Evolutionary conservation across 169 alveolate species (phyloP), one percentile per base, ranked within the genome.

Genomic region (Eimeria praecox): DNA sequence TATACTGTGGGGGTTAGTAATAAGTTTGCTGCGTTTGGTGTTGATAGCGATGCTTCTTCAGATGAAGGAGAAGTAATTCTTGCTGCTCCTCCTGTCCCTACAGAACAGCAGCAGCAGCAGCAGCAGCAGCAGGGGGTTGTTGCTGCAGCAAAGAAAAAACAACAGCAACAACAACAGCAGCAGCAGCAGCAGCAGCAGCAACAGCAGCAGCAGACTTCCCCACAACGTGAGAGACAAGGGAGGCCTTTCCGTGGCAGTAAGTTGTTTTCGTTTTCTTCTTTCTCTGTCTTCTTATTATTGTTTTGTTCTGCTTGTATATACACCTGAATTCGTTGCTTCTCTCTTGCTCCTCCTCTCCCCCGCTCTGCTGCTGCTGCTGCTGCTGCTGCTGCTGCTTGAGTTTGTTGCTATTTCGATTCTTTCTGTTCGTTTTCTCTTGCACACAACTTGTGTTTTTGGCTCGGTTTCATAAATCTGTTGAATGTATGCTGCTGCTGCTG

Each of bases 211-310:
- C 66, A 56, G 66, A 56, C 52, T 52, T 78, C 88, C 88, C 88
- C 88, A 78, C 88, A 78, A 44, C 88, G 88, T 14, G 88, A 78
- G 88, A 78, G 88, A 78, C 88, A 78, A 40, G 88, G 88, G 66
- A 44, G 59, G 62, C 64, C 88, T 44, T 44, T 52, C 62, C 88
- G 88, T 27, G 59, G 88, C 62, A 78, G 88, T 78, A 44, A 44
- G 88, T 44, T 30, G 1, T 38, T 12, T 40, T 14, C 3, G 44
- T 38, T 38, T 38, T 71, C 82, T 71, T 71, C 46, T 71, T 12
- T 12, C 22, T 38, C 16, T n/a, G 20, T 38, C 82, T 71, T n/a
- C n/a, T 38, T 38, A 71, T 71, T 10, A 14, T 8, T 44, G n/a
- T 44, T 24, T 71, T 44, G 42, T 18, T 56, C 8, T 27, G 20